Evolutionary conservation across 352 stramenopile species (phyloP).

Genomic region (Globisporangium parvum): DNA sequence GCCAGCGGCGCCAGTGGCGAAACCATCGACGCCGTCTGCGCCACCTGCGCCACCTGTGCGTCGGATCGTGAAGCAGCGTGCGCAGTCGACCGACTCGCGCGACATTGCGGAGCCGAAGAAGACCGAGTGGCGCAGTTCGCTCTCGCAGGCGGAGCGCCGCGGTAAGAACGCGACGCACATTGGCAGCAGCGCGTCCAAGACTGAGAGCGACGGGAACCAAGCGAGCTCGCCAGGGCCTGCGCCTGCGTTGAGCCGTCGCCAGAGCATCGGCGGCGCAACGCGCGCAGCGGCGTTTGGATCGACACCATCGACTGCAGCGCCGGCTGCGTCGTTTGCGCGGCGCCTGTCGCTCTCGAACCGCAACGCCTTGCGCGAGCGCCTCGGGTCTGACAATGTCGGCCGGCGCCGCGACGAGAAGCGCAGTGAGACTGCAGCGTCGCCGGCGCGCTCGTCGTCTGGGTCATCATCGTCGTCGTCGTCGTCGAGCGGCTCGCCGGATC

Average conservation of each 20-base stretch:
- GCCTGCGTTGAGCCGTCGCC: background rate
- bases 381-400: constrained; percentile 8
- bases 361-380: constrained; percentile 4
- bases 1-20: background rate
- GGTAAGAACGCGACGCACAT: too few species aligned
- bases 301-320: background rate
- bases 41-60: background rate
- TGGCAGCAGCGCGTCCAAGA: background rate
- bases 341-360: constrained; percentile 6
- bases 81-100: constrained; percentile 12
- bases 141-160: constrained; percentile 1
- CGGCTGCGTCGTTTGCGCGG: background rate
- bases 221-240: too few species aligned
- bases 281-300: background rate
- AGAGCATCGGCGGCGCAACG: constrained; percentile 6
- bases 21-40: background rate
- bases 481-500: constrained; percentile 20
- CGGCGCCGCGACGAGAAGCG: constrained; percentile 3
- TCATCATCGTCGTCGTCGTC: constrained; percentile 17
- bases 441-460: constrained; percentile 21
- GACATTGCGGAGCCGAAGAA: constrained; percentile 3
- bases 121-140: constrained; percentile 5
- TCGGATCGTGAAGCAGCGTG: constrained; percentile 5
- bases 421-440: constrained; percentile 13
- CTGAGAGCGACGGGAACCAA: background rate